phyloP scores from a whole-genome alignment of 2,329 filamentous ascomycete genomes.

The Fusarium torreyae region DNA sequence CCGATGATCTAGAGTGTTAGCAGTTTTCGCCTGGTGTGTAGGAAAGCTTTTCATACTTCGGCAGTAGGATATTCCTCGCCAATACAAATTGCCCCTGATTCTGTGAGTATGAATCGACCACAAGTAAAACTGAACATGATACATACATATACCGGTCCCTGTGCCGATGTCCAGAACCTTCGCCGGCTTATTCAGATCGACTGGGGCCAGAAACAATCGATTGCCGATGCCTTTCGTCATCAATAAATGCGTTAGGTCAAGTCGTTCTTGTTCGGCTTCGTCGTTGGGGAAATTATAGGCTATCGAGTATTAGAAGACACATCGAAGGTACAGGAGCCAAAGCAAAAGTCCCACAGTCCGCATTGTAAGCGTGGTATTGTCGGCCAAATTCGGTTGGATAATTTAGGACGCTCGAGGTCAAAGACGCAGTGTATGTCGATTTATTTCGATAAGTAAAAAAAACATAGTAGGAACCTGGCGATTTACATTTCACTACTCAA shows the following conservation, averaged over 20 bases:
- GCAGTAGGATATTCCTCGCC: constrained; percentile 51
- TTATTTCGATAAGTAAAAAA: too few species aligned
- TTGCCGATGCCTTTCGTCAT: constrained; percentile 47
- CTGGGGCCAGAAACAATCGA: constrained; percentile 46
- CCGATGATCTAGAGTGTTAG: constrained; percentile 41
- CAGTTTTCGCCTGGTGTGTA: not conserved
- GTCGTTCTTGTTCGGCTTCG: constrained; percentile 53
- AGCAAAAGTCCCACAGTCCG: constrained; percentile 39
- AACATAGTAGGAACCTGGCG: too few species aligned
- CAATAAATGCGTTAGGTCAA: constrained; percentile 55
- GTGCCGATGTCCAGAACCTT: constrained; percentile 61
- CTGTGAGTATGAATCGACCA: not conserved
- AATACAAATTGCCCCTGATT: constrained; percentile 57
- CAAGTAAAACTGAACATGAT: not conserved
- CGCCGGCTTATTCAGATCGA: constrained; percentile 47
- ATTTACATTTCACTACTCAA: too few species aligned
- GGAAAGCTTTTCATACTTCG: not conserved
- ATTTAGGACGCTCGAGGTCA: constrained; percentile 49
- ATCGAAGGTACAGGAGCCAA: too few species aligned
- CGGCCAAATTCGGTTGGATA: constrained; percentile 51
- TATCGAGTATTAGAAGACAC: not conserved
- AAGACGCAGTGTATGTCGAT: constrained; percentile 44
- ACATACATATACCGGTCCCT: constrained; percentile 59
- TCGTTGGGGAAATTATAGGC: constrained; percentile 20
- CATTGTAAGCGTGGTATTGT: constrained; percentile 52